Conservation (phyloP, 108 stramenopile species). For the Pseudonitzschia pungens region DNA sequence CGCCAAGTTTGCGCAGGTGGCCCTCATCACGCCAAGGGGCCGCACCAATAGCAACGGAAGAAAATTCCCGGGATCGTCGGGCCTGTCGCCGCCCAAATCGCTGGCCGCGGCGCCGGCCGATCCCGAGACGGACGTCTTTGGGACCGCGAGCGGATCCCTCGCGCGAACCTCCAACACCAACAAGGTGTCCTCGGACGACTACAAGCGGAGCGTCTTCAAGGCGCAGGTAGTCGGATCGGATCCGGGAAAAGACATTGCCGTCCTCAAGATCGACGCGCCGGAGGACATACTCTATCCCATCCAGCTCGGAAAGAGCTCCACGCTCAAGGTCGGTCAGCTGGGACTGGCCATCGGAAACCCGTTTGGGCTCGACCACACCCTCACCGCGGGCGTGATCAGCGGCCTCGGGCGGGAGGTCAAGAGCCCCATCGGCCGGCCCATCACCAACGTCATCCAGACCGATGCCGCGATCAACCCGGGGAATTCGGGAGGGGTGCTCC, state of each 20-base stretch:
- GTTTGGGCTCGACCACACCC: constrained; percentile 93
- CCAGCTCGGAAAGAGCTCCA: constrained; percentile 55
- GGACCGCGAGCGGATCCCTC: not conserved
- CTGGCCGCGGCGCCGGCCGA: constrained; percentile 2
- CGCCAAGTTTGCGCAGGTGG: constrained; percentile 71
- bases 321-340: constrained; percentile 67
- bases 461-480: constrained; percentile 88
- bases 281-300: constrained; percentile 51
- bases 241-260: constrained; percentile 93
- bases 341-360: constrained; percentile 93
- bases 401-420: constrained; percentile 81
- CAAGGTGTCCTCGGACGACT: constrained; percentile 20
- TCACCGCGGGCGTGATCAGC: constrained; percentile 72
- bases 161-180: constrained; percentile 11
- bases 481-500: constrained; percentile 84
- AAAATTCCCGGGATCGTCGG: not conserved
- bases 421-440: constrained; percentile 89
- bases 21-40: constrained; percentile 39
- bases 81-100: not conserved
- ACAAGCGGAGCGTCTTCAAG: constrained; percentile 62
- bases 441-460: constrained; percentile 91
- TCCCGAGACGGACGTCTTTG: constrained; percentile 12
- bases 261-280: constrained; percentile 82
- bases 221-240: constrained; percentile 86
- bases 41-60: not conserved